These are phyloP conservation scores for Penicillium frequentans DNA, from an alignment of 2,329 filamentous ascomycete species.

Conservation along the genomic window DNA sequence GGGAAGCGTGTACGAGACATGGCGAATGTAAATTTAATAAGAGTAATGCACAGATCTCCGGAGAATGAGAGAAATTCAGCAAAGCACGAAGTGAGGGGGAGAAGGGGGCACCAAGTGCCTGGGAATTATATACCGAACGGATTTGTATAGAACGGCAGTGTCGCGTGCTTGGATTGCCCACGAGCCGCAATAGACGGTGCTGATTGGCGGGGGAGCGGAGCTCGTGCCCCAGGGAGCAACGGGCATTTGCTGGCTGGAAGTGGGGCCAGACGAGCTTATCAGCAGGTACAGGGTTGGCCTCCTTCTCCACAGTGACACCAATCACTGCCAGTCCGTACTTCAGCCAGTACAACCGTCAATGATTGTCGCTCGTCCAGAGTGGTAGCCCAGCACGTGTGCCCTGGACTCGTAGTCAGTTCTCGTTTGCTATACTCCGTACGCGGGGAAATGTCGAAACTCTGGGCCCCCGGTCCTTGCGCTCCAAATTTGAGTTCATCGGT, in stretches of 20 bases:
- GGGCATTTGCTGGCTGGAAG: slow-evolving; percentile 26
- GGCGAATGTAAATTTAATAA: not conserved
- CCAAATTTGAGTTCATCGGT: not conserved
- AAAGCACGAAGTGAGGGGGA: not conserved
- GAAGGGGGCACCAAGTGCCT: not conserved
- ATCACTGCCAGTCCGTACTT: not conserved
- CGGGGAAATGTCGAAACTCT: not conserved
- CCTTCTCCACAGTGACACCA: not conserved
- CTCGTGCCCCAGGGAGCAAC: slow-evolving; percentile 25
- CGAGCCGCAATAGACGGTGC: slow-evolving; percentile 21
- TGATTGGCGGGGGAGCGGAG: slow-evolving; percentile 28
- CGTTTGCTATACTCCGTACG: not conserved
- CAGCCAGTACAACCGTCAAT: not conserved
- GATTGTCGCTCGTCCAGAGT: slow-evolving; percentile 9
- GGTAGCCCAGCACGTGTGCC: slow-evolving; percentile 24
- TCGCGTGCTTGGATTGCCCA: slow-evolving; percentile 39
- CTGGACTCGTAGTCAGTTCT: slow-evolving; percentile 6
- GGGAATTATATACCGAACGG: slow-evolving; percentile 14
- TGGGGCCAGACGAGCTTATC: slow-evolving; percentile 23
- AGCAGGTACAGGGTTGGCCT: not conserved
- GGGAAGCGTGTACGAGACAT: slow-evolving; percentile 39
- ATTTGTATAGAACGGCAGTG: slow-evolving; percentile 20
- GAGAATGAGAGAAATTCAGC: not conserved
- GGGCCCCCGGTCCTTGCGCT: not conserved
- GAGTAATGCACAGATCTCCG: not conserved